Evolutionary conservation across 768 basidiomycete species (phyloP).

Genomic region (Fibroporia radiculosa): DNA sequence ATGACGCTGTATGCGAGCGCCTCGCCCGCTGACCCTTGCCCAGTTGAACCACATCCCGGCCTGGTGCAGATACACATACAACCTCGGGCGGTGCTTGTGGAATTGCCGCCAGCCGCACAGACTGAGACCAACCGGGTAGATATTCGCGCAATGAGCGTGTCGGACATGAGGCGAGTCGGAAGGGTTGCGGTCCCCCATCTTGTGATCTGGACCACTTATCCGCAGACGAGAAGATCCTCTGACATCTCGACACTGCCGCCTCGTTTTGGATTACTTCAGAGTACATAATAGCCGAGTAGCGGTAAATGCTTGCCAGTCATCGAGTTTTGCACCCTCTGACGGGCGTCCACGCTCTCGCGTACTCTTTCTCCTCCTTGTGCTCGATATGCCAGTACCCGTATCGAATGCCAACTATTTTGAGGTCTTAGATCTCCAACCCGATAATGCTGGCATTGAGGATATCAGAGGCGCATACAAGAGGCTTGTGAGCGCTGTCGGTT

Average conservation of each 20-base stretch:
- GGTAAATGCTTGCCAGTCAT: neutral
- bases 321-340: neutral
- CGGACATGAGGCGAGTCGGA: neutral
- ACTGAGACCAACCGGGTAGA: too few relatives aligned
- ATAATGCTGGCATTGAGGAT: constrained; percentile 40
- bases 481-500: constrained; percentile 34
- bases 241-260: constrained; percentile 3
- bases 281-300: constrained; percentile 5
- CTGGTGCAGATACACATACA: too few relatives aligned
- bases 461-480: constrained; percentile 57
- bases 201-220: neutral
- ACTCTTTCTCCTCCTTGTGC: constrained; percentile 1
- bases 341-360: constrained; percentile 2
- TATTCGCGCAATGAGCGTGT: constrained; percentile 5
- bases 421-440: constrained; percentile 37
- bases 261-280: constrained; percentile 7
- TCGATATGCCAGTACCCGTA: constrained; percentile 16
- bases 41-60: too few relatives aligned
- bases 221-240: constrained; percentile 1
- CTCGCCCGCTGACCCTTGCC: neutral
- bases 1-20: neutral
- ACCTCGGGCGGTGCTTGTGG: too few relatives aligned
- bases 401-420: constrained; percentile 25
- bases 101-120: too few relatives aligned
- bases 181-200: neutral